Conservation (phyloP, 257 asterid species). For the Solanum arcanum region DNA sequence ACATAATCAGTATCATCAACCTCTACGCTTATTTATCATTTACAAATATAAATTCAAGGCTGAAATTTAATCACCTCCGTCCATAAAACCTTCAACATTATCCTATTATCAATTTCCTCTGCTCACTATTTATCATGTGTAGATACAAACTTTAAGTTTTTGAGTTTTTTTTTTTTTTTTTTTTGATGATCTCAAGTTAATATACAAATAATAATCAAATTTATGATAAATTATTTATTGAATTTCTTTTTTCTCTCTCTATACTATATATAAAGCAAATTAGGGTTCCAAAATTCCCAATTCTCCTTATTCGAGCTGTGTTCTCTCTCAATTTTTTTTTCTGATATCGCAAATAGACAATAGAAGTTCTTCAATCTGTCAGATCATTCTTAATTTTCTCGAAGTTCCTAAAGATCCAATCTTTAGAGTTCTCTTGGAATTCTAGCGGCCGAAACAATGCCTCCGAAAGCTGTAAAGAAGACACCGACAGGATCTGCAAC, state of each 20-base stretch:
- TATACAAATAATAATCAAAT: neutral
- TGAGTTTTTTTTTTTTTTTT: neutral
- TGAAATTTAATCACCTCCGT: neutral
- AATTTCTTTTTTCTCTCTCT: neutral
- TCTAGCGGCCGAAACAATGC: constrained; percentile 29
- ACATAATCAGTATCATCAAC: neutral
- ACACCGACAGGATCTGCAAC: constrained; percentile 68
- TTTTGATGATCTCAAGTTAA: neutral
- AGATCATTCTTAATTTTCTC: neutral
- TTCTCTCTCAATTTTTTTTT: neutral
- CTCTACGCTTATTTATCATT: neutral
- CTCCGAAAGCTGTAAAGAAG: constrained; percentile 57
- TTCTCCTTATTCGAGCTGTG: neutral
- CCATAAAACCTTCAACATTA: neutral
- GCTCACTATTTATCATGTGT: neutral
- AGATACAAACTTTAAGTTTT: neutral
- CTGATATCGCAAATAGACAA: neutral
- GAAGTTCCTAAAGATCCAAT: neutral
- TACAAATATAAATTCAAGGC: too few relatives aligned
- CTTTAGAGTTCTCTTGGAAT: neutral
- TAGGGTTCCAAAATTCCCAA: neutral
- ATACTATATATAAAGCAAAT: neutral
- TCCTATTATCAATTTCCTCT: neutral
- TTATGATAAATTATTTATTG: neutral
- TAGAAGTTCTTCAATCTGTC: neutral